These are phyloP conservation scores for Taphrina pruni DNA, from an alignment of 1,139 yeast species.

Conservation along the genomic window DNA sequence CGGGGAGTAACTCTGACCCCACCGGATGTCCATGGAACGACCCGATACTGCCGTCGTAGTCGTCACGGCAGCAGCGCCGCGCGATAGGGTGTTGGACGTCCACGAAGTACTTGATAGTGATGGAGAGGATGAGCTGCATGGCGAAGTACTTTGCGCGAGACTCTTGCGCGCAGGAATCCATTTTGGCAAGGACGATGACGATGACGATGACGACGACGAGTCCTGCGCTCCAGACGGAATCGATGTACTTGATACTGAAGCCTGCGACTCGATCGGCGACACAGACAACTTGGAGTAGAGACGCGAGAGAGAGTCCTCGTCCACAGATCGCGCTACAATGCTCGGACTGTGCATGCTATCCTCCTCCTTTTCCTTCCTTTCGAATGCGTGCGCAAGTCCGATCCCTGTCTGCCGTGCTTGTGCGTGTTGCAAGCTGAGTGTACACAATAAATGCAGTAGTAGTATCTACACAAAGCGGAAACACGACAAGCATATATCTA, in stretches of 20 bases:
- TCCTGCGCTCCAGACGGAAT: neutral
- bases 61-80: neutral
- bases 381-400: too few species aligned
- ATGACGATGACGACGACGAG: neutral
- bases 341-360: neutral
- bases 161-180: neutral
- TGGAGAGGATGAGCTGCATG: neutral
- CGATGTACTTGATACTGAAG: too few species aligned
- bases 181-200: neutral
- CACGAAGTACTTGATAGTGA: neutral
- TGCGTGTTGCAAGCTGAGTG: too few species aligned
- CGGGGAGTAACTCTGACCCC: conserved; percentile 1
- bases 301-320: conserved; percentile 6
- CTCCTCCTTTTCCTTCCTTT: neutral
- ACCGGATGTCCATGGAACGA: conserved; percentile 7
- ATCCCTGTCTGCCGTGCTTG: too few species aligned
- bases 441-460: too few species aligned
- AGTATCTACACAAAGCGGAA: too few species aligned
- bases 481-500: too few species aligned
- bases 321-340: neutral
- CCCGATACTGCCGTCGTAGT: neutral
- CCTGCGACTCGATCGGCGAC: neutral
- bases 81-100: neutral
- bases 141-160: neutral
- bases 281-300: conserved; percentile 6